Conservation (phyloP, 192 early-diverging fungal genomes). For the Dissophora ornata region DNA sequence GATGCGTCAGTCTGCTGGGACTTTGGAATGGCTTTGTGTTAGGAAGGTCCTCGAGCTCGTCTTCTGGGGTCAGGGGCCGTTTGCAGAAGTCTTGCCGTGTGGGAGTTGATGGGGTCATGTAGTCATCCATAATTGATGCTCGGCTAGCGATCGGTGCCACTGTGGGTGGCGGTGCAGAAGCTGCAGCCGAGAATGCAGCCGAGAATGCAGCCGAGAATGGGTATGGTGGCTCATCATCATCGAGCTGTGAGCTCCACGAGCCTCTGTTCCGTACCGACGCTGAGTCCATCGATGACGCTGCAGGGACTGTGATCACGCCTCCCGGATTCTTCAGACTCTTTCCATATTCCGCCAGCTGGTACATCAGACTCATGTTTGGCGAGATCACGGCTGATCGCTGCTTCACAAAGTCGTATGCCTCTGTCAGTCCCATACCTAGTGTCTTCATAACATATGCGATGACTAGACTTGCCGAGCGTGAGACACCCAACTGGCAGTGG, state of each 20-base stretch:
- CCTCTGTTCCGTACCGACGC: slow-evolving; percentile 3
- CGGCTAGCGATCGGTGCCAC: not conserved
- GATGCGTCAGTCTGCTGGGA: slow-evolving; percentile 12
- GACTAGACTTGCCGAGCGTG: slow-evolving; percentile 72
- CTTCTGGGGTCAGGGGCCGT: slow-evolving; percentile 31
- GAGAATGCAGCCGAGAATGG: slow-evolving; percentile 30
- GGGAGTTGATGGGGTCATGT: slow-evolving; percentile 11
- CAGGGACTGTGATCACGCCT: not conserved
- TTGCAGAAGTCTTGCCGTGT: slow-evolving; percentile 30
- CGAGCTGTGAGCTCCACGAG: slow-evolving; percentile 40
- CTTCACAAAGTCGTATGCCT: slow-evolving; percentile 67
- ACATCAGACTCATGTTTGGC: slow-evolving; percentile 54
- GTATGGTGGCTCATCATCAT: slow-evolving; percentile 52
- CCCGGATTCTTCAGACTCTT: slow-evolving; percentile 33
- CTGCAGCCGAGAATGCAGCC: slow-evolving; percentile 16
- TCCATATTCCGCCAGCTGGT: slow-evolving; percentile 52
- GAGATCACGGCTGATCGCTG: slow-evolving; percentile 40
- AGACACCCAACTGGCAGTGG: slow-evolving; percentile 79
- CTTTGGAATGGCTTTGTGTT: slow-evolving; percentile 41
- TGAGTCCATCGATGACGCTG: not conserved
- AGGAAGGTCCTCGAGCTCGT: slow-evolving; percentile 12
- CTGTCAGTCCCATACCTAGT: slow-evolving; percentile 56
- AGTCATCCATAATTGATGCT: not conserved
- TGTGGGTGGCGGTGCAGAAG: not conserved
- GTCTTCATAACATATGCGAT: slow-evolving; percentile 78